Conservation (phyloP, 441 rosid species). For the Macaranga tanarius region DNA sequence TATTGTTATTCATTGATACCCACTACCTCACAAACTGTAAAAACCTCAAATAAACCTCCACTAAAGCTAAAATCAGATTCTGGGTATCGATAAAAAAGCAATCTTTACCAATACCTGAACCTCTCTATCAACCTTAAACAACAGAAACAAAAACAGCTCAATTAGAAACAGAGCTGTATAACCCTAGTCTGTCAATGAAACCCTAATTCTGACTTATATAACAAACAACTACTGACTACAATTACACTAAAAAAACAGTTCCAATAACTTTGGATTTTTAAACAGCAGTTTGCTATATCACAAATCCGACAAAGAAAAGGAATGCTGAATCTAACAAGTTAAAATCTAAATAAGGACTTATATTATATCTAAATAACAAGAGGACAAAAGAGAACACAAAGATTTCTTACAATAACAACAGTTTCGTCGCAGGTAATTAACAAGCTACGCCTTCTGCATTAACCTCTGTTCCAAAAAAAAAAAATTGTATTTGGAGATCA, state of each 20-base stretch:
- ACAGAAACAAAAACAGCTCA: conserved; percentile 6
- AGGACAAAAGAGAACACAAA: neutral
- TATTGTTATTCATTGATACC: conserved; percentile 39
- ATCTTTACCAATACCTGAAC: conserved; percentile 3
- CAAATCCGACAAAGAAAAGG: neutral
- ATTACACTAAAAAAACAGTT: neutral
- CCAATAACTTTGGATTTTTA: neutral
- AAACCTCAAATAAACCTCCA: conserved; percentile 13
- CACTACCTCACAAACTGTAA: conserved; percentile 16
- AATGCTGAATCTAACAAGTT: neutral
- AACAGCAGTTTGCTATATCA: neutral
- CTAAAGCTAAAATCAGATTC: neutral
- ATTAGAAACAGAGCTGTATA: conserved; percentile 8
- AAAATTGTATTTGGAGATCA: neutral
- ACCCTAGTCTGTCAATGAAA: conserved; percentile 23
- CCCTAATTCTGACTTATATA: neutral
- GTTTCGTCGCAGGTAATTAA: neutral
- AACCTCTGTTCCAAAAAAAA: conserved; percentile 5
- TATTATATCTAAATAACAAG: neutral
- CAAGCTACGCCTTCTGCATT: neutral
- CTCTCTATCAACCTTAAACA: conserved; percentile 18
- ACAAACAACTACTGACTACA: neutral
- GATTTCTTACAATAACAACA: neutral
- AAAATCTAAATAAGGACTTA: neutral
- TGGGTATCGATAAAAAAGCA: conserved; percentile 10